These are phyloP conservation scores for Erodium chrysanthum DNA, from an alignment of 441 rosid genomes.

Conservation along the genomic window DNA sequence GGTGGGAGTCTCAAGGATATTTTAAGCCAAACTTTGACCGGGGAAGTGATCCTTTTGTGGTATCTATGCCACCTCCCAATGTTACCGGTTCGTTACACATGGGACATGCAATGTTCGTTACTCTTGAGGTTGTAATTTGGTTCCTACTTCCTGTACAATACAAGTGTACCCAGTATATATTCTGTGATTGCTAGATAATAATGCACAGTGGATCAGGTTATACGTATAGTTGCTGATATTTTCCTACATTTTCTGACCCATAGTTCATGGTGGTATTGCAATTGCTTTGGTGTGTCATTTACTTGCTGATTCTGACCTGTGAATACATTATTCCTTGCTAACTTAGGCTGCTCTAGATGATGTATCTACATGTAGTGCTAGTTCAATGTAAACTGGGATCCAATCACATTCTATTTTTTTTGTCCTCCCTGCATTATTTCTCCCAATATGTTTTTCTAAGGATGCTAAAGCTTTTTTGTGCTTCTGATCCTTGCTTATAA, in stretches of 20 bases:
- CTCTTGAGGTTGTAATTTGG: slow-evolving; percentile 73
- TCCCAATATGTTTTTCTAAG: neutral
- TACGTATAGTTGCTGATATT: neutral
- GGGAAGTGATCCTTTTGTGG: slow-evolving; percentile 71
- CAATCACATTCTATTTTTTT: neutral
- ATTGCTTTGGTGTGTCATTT: neutral
- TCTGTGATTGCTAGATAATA: neutral
- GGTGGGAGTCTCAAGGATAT: slow-evolving; percentile 97
- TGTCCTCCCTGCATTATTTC: neutral
- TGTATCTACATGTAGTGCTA: neutral
- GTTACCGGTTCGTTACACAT: slow-evolving; percentile 95
- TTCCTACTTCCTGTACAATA: slow-evolving; percentile 15
- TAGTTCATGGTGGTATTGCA: neutral
- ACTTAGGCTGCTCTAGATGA: neutral
- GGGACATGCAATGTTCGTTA: slow-evolving; percentile 99
- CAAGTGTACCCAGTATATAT: neutral
- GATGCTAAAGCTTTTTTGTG: neutral
- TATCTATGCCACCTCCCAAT: slow-evolving; percentile 97
- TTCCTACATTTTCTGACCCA: neutral
- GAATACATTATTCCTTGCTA: neutral
- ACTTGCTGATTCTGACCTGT: slow-evolving; percentile 2
- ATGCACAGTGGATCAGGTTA: neutral
- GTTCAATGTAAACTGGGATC: neutral
- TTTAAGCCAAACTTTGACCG: slow-evolving; percentile 66
- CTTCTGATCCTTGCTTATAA: neutral